Percentiles rank a stretch among this genome's conserved stretches.
Conservation (phyloP, 169 alveolate species). For the Plasmodium coatneyi region DNA sequence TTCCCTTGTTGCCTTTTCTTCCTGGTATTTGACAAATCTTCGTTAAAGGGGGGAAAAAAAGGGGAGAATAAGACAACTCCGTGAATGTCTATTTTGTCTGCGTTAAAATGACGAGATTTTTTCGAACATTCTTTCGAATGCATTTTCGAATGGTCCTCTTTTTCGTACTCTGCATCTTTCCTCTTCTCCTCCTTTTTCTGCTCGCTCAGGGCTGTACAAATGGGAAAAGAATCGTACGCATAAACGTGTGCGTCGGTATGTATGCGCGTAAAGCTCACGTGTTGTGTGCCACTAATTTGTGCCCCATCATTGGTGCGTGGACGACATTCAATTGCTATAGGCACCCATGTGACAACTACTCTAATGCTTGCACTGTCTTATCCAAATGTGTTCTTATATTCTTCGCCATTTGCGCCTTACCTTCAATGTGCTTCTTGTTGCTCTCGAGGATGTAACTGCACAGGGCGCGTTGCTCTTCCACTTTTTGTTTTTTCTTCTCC, state of each 20-base stretch:
- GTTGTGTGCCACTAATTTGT: not conserved
- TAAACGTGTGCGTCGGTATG: not conserved
- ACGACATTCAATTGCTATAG: not conserved
- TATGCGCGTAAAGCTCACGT: not conserved
- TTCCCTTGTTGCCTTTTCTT: constrained; percentile 44
- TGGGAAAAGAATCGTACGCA: not conserved
- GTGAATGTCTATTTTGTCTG: not conserved
- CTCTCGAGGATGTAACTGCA: constrained; percentile 42
- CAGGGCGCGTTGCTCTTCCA: constrained; percentile 24
- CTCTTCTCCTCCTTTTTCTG: constrained; percentile 40
- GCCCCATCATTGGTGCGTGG: not conserved
- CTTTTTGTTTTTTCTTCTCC: constrained; percentile 58
- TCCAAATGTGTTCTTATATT: not conserved
- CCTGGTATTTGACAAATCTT: constrained; percentile 43
- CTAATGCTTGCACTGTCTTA: not conserved
- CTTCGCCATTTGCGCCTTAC: not conserved
- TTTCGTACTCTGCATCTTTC: constrained; percentile 47
- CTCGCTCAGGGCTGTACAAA: constrained; percentile 15
- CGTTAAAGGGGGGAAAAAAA: not conserved
- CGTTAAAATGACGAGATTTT: not conserved
- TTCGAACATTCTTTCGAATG: not conserved
- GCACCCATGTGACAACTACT: not conserved
- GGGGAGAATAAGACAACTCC: not conserved
- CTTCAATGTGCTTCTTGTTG: constrained; percentile 50
- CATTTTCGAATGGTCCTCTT: not conserved